phyloP scores from a whole-genome alignment of 306 rosid species.

The Fragaria vesca region DNA sequence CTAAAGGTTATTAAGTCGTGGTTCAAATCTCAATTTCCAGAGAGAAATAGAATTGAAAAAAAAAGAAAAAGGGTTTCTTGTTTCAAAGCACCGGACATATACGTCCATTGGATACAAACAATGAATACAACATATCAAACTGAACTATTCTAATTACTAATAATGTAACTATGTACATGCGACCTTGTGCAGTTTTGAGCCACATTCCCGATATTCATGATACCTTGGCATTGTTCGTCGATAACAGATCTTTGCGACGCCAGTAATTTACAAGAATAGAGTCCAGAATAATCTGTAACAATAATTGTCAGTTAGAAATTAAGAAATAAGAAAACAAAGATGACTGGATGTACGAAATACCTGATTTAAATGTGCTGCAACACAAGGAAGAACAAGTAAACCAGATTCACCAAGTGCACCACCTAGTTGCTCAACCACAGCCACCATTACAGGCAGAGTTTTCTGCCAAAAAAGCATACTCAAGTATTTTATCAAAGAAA shows the following conservation, averaged over 20 bases:
- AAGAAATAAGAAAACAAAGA: not conserved
- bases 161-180: slow-evolving; percentile 1
- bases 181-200: slow-evolving; percentile 7
- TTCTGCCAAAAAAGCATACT: slow-evolving; percentile 42
- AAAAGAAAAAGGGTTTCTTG: not conserved
- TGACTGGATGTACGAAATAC: slow-evolving; percentile 29
- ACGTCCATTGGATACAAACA: too few relatives aligned
- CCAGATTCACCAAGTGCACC: slow-evolving; percentile 90
- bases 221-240: slow-evolving; percentile 36
- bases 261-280: slow-evolving; percentile 60
- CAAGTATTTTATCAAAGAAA: slow-evolving; percentile 1
- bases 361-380: slow-evolving; percentile 93
- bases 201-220: slow-evolving; percentile 27
- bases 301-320: slow-evolving; percentile 27
- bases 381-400: slow-evolving; percentile 89
- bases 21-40: not conserved
- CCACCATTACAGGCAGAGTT: slow-evolving; percentile 95
- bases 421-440: slow-evolving; percentile 79
- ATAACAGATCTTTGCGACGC: slow-evolving; percentile 38
- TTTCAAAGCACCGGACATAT: not conserved
- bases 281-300: slow-evolving; percentile 59
- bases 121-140: not conserved
- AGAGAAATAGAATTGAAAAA: not conserved
- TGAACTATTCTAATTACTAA: slow-evolving; percentile 7
- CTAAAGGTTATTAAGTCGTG: not conserved